Evolutionary conservation across 106 monocot species (phyloP), one percentile per base, ranked within the genome.

Genomic region (Apostasia ramifera): DNA sequence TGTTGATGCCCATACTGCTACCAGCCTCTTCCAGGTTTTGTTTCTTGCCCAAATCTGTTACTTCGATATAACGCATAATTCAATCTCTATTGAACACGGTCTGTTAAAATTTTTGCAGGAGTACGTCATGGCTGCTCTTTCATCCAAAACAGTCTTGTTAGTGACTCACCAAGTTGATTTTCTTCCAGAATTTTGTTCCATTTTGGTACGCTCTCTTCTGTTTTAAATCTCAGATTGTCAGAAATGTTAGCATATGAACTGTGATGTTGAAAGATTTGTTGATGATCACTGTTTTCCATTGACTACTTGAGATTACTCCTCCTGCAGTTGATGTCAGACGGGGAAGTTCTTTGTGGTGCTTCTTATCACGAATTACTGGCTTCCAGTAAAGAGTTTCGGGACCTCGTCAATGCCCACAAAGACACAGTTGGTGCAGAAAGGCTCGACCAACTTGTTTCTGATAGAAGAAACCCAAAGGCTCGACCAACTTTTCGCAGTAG

Each of bases 151-250:
- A 12, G 89, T 97, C 38, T 63, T 97, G 26, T 67, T 97, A 52
- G 97, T 97, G 49, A 97, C 97, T 51, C 97, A 97, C 44, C 97
- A 97, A 87, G 97, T 97, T 7, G 97, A 97, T 73, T 97, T 97
- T 66, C 89, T 97, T 73, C 97, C 97, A 2, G 78, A 67, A 61
- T 92, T 97, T 69, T 70, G 87, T 51, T 84, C 72, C 42, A 75
- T 92, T 70, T 57, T 92, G 89, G 97, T 92, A n/a, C 63, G 84
- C 41, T 8, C 51, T 58, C 26, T 45, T 41, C 42, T n/a, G 46
- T 59, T 51, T 42, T 53, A 10, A 54, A n/a, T 9, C 42, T 2
- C 2, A 63, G 14, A 7, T 38, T 51, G 26, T 26, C 26, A 26
- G 26, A 26, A 26, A 26, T 26, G 26, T 26, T 26, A 26, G 26